Evolutionary conservation across 2,329 filamentous ascomycete genomes (phyloP).

Genomic region (Plectosphaerella plurivora): DNA sequence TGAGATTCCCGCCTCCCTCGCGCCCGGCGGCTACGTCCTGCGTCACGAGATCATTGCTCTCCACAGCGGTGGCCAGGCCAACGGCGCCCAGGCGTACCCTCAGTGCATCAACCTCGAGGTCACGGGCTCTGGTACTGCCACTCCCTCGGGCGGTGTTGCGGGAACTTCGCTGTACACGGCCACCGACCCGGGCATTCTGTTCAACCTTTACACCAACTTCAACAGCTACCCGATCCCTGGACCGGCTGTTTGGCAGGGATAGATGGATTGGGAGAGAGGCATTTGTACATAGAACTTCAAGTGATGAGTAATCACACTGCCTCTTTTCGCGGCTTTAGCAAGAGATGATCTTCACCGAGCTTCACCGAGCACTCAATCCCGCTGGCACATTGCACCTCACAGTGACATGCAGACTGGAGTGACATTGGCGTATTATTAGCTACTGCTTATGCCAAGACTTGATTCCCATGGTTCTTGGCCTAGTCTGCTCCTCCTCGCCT

Average conservation of each 20-base stretch:
- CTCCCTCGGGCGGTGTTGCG: conserved; percentile 19
- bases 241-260: conserved; percentile 10
- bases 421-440: too few species aligned
- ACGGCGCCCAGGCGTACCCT: conserved; percentile 46
- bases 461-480: too few species aligned
- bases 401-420: too few species aligned
- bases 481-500: too few species aligned
- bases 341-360: too few species aligned
- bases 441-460: too few species aligned
- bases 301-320: too few species aligned
- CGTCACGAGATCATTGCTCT: conserved; percentile 53
- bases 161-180: conserved; percentile 30
- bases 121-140: conserved; percentile 29
- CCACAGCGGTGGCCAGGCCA: conserved; percentile 35
- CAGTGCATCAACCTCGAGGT: conserved; percentile 47
- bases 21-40: conserved; percentile 48
- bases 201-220: conserved; percentile 27
- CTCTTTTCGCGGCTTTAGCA: too few species aligned
- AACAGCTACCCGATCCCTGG: conserved; percentile 26
- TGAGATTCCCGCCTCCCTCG: conserved; percentile 40
- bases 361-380: too few species aligned
- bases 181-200: conserved; percentile 26
- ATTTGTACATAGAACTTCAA: too few species aligned
- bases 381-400: too few species aligned
- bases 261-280: too few species aligned